Percentiles rank a stretch among this genome's conserved stretches.
phyloP scores from a whole-genome alignment of 2,329 filamentous ascomycete species.

The Phyllosticta citrichinensis region DNA sequence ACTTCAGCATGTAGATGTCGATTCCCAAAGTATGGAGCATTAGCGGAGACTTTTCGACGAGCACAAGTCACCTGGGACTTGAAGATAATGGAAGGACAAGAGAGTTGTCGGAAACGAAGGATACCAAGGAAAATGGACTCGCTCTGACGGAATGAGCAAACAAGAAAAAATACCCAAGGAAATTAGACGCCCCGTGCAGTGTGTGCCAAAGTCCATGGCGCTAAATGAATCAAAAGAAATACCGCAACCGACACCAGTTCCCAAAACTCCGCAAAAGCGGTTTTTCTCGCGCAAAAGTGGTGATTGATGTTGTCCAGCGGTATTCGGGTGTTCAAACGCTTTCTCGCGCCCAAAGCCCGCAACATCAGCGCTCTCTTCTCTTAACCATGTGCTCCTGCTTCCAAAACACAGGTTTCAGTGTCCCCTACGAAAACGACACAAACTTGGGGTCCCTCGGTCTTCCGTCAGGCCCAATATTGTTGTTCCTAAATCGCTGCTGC shows the following conservation, averaged over 20 bases:
- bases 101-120: background rate
- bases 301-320: background rate
- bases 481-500: slow-evolving; percentile 74
- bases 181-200: background rate
- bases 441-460: slow-evolving; percentile 87
- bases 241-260: background rate
- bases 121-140: background rate
- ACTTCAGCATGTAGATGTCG: background rate
- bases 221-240: background rate
- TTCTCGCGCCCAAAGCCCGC: background rate
- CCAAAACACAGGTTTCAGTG: background rate
- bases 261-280: background rate
- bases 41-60: background rate
- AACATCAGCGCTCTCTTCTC: background rate
- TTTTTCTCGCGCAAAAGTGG: background rate
- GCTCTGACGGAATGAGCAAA: background rate
- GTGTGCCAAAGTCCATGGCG: background rate
- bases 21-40: background rate
- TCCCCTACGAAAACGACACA: slow-evolving; percentile 67
- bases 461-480: slow-evolving; percentile 83
- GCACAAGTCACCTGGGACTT: background rate
- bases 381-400: background rate
- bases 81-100: background rate
- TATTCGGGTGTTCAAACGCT: background rate
- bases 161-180: background rate